Evolutionary conservation across 148 eudicot species (phyloP).

Genomic region (Nepenthes gracilis): DNA sequence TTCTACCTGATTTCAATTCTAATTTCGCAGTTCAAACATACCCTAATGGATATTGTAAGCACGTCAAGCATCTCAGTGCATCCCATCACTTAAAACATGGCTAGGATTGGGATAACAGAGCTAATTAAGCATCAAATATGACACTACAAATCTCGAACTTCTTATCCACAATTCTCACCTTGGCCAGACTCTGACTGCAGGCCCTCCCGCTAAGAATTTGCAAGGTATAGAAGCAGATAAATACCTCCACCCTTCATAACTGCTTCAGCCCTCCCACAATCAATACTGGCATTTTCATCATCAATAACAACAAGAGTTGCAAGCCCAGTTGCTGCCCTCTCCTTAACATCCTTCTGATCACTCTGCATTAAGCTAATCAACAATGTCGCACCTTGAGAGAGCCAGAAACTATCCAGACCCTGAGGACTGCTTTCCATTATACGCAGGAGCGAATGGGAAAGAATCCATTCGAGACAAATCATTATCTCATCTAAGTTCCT

Average conservation of each 20-base stretch:
- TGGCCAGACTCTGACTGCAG: constrained; percentile 93
- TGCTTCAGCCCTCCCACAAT: constrained; percentile 82
- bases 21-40: too few species aligned
- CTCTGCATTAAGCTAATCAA: constrained; percentile 81
- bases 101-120: not conserved
- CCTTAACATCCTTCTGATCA: constrained; percentile 89
- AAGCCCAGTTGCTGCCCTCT: constrained; percentile 86
- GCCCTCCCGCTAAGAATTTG: constrained; percentile 89
- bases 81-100: too few species aligned
- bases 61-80: too few species aligned
- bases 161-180: constrained; percentile 33
- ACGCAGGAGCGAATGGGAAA: constrained; percentile 73
- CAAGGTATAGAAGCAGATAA: constrained; percentile 67
- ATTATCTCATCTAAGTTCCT: constrained; percentile 52
- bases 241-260: constrained; percentile 89
- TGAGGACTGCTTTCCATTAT: constrained; percentile 74
- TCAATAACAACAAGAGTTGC: constrained; percentile 96
- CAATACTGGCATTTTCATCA: constrained; percentile 87
- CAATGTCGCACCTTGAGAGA: constrained; percentile 74
- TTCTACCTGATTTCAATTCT: too few species aligned
- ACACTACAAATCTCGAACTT: not conserved
- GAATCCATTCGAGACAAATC: constrained; percentile 85
- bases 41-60: too few species aligned
- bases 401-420: constrained; percentile 84
- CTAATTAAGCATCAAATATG: constrained; percentile 1